Evolutionary conservation across 495 filamentous ascomycete species (phyloP), one percentile per base, ranked within the genome.

Genomic region (Friedmanniomyces simplex): DNA sequence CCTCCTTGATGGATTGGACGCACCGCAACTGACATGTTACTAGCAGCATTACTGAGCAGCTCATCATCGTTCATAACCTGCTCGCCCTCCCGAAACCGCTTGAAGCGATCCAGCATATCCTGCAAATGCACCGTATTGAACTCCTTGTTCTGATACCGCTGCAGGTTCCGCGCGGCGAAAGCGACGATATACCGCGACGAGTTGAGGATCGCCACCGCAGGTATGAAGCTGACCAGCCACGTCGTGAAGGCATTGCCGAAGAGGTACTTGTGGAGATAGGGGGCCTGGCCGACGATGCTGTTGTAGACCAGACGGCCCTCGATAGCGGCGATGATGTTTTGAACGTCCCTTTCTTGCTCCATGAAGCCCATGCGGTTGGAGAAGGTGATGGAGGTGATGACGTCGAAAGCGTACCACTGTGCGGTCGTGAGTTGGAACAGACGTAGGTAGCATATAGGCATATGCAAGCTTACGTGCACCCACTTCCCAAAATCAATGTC

Each of bases 301-400:
- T 54, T 54, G 45, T 65, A 64, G 30, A 53, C 16, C n/a, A 57
- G 50, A 22, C 54, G 41, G 25, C 54, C 59, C 20, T 62, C 46
- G 41, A 58, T 55, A 3, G 49, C 59, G 8, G 37, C 39, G 7
- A 77, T 63, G 13, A 78, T 77, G 16, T 68, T 69, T 45, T 69
- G 51, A 22, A 72, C 60, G 59, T 75, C 73, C 18, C 53, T 30
- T 14, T 69, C 72, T 16, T 60, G 46, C 39, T 74, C 70, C 28
- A 75, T 51, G 50, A 73, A 73, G 1, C 72, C 72, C 7, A 69
- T 61, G 21, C 68, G 60, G 26, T 64, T 63, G 13, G 66, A 65
- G 53, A 77, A 76, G 37, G 68, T 71, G 21, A 74, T 63, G 20
- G 64, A 62, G 8, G 65, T 66, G 12, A 74, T 72, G 21, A 70